Percentiles rank a stretch among this genome's conserved stretches.
Conservation (phyloP, 805 yeast species). For the Hanseniaspora clermontiae region DNA sequence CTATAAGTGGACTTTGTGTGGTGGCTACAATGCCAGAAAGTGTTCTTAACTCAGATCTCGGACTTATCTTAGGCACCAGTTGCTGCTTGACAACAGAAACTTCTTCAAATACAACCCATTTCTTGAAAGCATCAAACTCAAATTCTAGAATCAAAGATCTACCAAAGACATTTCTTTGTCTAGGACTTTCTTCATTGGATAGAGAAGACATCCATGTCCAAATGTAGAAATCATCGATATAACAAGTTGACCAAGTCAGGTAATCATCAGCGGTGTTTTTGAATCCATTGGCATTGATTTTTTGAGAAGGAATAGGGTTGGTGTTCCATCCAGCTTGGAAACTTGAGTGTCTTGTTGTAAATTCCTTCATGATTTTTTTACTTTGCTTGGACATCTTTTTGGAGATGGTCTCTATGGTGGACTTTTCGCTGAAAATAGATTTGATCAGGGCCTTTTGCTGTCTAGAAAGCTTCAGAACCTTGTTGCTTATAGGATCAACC, state of each 20-base stretch:
- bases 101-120: constrained; percentile 70
- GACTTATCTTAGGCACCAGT: constrained; percentile 13
- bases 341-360: constrained; percentile 31
- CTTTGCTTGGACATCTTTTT: constrained; percentile 64
- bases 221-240: constrained; percentile 75
- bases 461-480: constrained; percentile 3
- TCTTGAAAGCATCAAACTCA: constrained; percentile 59
- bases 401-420: constrained; percentile 41
- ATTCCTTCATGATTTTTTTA: constrained; percentile 37
- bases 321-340: constrained; percentile 34
- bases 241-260: constrained; percentile 41
- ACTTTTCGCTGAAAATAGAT: constrained; percentile 43
- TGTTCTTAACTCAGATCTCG: constrained; percentile 11
- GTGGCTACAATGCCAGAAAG: background rate
- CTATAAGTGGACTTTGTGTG: background rate
- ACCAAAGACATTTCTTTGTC: constrained; percentile 60
- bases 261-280: constrained; percentile 20
- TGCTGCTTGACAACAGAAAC: constrained; percentile 32
- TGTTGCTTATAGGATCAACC: constrained; percentile 3
- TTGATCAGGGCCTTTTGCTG: constrained; percentile 36
- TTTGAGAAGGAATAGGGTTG: constrained; percentile 15
- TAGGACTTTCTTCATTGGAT: constrained; percentile 57
- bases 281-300: constrained; percentile 19
- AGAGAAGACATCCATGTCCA: constrained; percentile 84
- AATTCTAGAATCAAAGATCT: constrained; percentile 72